These are phyloP conservation scores for Candida loeiensis DNA, from an alignment of 805 yeast genomes.

Conservation along the genomic window DNA sequence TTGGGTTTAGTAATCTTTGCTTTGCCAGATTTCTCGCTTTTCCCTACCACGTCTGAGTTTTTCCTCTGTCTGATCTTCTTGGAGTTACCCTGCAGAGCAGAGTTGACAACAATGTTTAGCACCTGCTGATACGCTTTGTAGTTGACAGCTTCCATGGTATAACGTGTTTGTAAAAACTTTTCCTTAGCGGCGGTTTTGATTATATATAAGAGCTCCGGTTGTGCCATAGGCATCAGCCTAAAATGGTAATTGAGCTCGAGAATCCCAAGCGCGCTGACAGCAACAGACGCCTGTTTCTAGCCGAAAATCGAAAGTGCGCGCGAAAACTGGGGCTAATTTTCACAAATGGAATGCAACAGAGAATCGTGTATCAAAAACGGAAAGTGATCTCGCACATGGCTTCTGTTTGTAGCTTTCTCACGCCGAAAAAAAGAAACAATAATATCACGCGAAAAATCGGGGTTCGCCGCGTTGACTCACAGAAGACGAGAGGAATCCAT, in stretches of 20 bases:
- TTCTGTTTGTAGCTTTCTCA: background rate
- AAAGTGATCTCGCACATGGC: background rate
- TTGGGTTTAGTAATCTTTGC: constrained; percentile 14
- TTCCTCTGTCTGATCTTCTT: constrained; percentile 4
- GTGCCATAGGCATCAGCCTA: background rate
- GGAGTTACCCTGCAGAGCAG: constrained; percentile 1
- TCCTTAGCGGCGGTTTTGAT: background rate
- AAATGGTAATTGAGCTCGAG: constrained; percentile 3
- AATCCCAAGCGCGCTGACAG: constrained; percentile 2
- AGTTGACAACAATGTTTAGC: constrained; percentile 12
- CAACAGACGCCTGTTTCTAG: background rate
- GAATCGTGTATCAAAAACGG: background rate
- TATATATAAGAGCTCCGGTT: background rate
- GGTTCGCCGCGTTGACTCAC: too few species aligned
- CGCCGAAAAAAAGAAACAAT: background rate
- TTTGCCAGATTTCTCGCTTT: constrained; percentile 1
- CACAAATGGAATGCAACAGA: constrained; percentile 3
- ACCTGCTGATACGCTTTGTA: constrained; percentile 17
- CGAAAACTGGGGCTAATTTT: constrained; percentile 1
- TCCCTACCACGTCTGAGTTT: background rate
- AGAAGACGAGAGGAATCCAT: too few species aligned
- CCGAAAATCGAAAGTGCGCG: constrained; percentile 5
- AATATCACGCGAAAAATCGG: background rate
- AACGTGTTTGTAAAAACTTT: background rate
- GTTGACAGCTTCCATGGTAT: constrained; percentile 7